phyloP scores from a whole-genome alignment of 306 rosid genomes.

The Pueraria montana region DNA sequence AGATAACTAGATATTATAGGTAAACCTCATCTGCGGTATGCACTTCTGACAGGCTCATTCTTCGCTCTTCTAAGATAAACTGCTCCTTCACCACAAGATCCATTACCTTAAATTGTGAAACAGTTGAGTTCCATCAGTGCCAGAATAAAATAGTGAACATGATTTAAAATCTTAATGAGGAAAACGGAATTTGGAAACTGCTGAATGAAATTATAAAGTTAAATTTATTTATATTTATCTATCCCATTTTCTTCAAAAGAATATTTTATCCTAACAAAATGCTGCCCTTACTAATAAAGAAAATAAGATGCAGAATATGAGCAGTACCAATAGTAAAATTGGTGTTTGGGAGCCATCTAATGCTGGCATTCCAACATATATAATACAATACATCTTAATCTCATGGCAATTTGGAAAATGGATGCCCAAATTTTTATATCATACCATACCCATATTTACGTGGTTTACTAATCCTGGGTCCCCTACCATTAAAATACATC shows the following conservation, averaged over 20 bases:
- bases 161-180: neutral
- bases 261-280: neutral
- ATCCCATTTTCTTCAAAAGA: neutral
- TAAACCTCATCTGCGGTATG: conserved; percentile 92
- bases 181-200: neutral
- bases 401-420: too few species aligned
- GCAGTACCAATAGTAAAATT: too few species aligned
- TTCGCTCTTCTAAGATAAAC: conserved; percentile 72
- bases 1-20: neutral
- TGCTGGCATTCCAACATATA: too few species aligned
- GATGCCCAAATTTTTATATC: too few species aligned
- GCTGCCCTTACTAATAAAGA: neutral
- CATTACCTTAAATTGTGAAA: conserved; percentile 65
- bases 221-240: neutral
- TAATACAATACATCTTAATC: too few species aligned
- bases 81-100: conserved; percentile 76
- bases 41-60: conserved; percentile 81
- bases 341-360: too few species aligned
- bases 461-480: too few species aligned
- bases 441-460: too few species aligned
- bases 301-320: neutral
- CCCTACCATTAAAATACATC: too few species aligned
- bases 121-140: conserved; percentile 18
- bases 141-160: conserved; percentile 2
- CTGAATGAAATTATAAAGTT: neutral